A percentile compares a stretch with the other conserved stretches of the same genome.
Evolutionary conservation across 345 rosid species (phyloP).

Genomic region (Nasturtium officinale): DNA sequence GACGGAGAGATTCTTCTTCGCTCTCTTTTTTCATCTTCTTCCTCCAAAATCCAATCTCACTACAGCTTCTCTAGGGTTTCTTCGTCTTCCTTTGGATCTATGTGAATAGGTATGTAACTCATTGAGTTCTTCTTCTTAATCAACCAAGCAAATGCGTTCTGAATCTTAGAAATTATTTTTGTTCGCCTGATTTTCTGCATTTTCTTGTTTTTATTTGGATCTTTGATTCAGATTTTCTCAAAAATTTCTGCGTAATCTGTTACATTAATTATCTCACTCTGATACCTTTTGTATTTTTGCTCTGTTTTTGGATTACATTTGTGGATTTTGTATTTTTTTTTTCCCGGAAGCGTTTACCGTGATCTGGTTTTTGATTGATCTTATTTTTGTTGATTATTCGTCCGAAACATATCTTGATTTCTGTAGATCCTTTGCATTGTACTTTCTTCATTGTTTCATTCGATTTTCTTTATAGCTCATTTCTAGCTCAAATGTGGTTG

Average conservation of each 20-base stretch:
- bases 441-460: conserved; percentile 16
- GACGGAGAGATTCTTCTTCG: conserved; percentile 40
- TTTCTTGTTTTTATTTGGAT: conserved; percentile 23
- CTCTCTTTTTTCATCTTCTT: conserved; percentile 35
- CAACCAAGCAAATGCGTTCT: not conserved
- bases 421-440: conserved; percentile 31
- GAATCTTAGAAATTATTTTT: not conserved
- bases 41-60: conserved; percentile 31
- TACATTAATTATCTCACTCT: not conserved
- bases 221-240: conserved; percentile 10
- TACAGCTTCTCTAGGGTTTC: conserved; percentile 15
- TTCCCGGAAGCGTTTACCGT: not conserved
- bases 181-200: not conserved
- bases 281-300: conserved; percentile 4
- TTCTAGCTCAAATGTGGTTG: conserved; percentile 21
- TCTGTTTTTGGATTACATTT: conserved; percentile 27
- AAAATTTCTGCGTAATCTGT: not conserved
- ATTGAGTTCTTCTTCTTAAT: not conserved
- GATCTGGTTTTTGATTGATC: conserved; percentile 30
- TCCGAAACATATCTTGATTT: not conserved
- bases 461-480: not conserved
- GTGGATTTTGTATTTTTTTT: not conserved
- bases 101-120: conserved; percentile 33
- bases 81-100: conserved; percentile 35
- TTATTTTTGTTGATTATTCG: not conserved